Conservation (phyloP, 306 rosid genomes). For the Rosa chinensis region DNA sequence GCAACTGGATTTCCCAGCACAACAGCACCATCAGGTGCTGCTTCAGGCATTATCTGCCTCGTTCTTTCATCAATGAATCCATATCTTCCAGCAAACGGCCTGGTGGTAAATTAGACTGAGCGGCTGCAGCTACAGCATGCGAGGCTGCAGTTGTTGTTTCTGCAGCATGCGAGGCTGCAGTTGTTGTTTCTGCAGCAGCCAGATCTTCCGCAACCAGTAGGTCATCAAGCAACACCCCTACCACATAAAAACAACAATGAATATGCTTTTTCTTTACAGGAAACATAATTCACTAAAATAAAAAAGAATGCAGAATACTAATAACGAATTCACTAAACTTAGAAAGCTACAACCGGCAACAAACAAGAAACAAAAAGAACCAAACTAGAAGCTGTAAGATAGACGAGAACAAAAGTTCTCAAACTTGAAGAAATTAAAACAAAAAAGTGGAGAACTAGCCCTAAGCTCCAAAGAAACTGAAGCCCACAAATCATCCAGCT, state of each 20-base stretch:
- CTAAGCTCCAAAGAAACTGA: neutral
- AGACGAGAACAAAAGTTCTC: neutral
- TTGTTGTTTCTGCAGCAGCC: conserved; percentile 98
- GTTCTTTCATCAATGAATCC: conserved; percentile 76
- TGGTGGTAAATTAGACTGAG: conserved; percentile 64
- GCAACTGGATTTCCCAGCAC: no score
- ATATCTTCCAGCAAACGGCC: conserved; percentile 64
- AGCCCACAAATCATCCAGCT: neutral
- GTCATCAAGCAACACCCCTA: conserved; percentile 93
- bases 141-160: no score
- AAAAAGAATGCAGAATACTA: neutral
- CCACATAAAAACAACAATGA: conserved; percentile 30
- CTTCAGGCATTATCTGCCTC: conserved; percentile 70
- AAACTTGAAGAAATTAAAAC: neutral
- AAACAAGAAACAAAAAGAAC: neutral
- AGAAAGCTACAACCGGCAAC: no score
- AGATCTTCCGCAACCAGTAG: conserved; percentile 99
- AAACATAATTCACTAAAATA: neutral
- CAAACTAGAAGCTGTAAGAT: neutral
- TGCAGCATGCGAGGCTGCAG: conserved; percentile 99
- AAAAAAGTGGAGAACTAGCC: neutral
- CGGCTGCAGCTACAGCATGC: conserved; percentile 92
- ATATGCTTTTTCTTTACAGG: neutral
- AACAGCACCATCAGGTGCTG: no score
- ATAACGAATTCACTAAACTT: neutral